Base-by-base conservation (phyloP, 2,329 filamentous ascomycete genomes). In the Diaporthe sp. region DNA sequence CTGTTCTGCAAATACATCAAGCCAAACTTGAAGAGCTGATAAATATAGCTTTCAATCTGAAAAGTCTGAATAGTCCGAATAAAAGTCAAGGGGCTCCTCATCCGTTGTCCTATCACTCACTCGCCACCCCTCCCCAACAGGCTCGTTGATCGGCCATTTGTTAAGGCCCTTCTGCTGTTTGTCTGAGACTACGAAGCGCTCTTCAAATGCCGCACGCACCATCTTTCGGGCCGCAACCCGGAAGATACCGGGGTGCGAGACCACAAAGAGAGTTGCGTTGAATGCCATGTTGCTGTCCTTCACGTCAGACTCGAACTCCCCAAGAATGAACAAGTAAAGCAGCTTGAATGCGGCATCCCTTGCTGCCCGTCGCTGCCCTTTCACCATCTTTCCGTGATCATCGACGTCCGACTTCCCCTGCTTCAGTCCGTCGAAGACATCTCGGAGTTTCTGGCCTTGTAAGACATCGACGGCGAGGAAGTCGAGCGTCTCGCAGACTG, bases 261-360 rank as follows among this genome's bases (percentile, higher is more conserved):
- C 51, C 4, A 55, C 51, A 15, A 55, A 55, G 0, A 55, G 4
- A 28, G 25, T 28, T 28, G 65, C 65, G 28, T 70, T 55, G 25
- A 37, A 70, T 9, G 65, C 65, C 20, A 9, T 39, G 47, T 55
- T 70, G 17, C 22, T 22, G 22, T n/a, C 39, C 12, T 53, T 12
- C 7, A 49, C 31, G 12, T 28, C 47, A 2, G 47, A 39, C 20
- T 51, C 47, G 47, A n/a, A 39, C 15, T 70, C 25, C 7, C n/a
- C 31, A 10, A 37, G 20, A 25, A 42, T 22, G 5, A 70, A 53
- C 17, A 55, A 6, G 12, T 53, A 70, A 8, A 70, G 10, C 8
- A 70, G 22, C 22, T 37, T 49, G 37, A 70, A 70, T 6, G 65
- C 65, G 20, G 65, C 34, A 22, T 70, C 65, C 37, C 47, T 49